Conservation (phyloP, 2,329 filamentous ascomycete species). For the Aspergillus felis region DNA sequence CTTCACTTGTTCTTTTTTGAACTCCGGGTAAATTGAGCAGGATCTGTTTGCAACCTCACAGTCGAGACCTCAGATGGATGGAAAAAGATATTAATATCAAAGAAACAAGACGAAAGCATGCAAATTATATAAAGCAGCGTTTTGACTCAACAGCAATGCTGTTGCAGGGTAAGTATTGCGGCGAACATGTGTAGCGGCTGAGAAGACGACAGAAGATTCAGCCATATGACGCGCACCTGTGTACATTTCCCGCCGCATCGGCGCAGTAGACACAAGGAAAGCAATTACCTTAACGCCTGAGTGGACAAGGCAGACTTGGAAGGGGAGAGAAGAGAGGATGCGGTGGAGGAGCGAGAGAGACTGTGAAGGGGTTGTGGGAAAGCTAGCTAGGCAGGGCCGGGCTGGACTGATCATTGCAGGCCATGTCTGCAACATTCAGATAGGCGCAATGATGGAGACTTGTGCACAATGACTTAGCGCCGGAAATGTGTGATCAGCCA, state of each 20-base stretch:
- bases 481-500: constrained; percentile 22
- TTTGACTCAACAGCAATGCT: constrained; percentile 19
- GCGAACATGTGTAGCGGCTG: constrained; percentile 28
- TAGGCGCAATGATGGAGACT: constrained; percentile 19
- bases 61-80: constrained; percentile 4
- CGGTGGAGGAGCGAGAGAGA: constrained; percentile 17
- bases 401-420: constrained; percentile 24
- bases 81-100: constrained; percentile 2
- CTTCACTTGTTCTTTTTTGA: background rate
- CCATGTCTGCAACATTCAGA: constrained; percentile 24
- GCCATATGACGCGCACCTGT: constrained; percentile 25
- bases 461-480: constrained; percentile 30
- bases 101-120: background rate
- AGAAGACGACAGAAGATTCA: constrained; percentile 16
- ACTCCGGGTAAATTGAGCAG: background rate
- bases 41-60: constrained; percentile 7
- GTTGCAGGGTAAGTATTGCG: constrained; percentile 16
- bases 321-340: constrained; percentile 20
- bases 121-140: constrained; percentile 23
- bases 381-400: constrained; percentile 17
- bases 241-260: constrained; percentile 23
- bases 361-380: constrained; percentile 10
- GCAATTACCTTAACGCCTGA: constrained; percentile 25
- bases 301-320: constrained; percentile 36
- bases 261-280: constrained; percentile 23